Conservation (phyloP, 345 rosid species). For the Nasturtium officinale region DNA sequence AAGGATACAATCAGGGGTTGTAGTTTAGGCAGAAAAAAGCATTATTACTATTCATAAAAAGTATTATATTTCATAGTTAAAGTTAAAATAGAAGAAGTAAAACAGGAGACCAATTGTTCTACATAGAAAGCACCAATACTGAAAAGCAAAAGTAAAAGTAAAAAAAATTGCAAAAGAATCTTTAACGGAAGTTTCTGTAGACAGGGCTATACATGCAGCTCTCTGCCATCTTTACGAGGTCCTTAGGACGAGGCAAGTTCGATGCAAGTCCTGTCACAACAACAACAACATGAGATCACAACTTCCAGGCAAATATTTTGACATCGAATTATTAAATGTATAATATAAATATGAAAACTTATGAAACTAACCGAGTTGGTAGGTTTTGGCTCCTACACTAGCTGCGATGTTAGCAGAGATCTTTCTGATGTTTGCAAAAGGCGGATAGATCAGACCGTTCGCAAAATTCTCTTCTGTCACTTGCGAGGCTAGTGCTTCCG, state of each 20-base stretch:
- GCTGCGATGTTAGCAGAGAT: slow-evolving; percentile 93
- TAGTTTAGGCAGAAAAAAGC: background rate
- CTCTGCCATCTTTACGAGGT: slow-evolving; percentile 80
- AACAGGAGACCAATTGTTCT: slow-evolving; percentile 13
- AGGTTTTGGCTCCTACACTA: slow-evolving; percentile 82
- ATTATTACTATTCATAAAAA: background rate
- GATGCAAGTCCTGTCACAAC: slow-evolving; percentile 72
- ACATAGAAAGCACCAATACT: slow-evolving; percentile 12
- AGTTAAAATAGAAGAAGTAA: background rate
- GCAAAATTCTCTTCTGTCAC: slow-evolving; percentile 63
- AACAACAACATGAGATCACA: slow-evolving; percentile 1
- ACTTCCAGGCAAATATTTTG: background rate
- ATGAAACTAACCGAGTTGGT: slow-evolving; percentile 76
- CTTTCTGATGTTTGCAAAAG: slow-evolving; percentile 82
- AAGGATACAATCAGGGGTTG: background rate
- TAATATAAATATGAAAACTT: background rate
- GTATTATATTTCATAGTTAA: background rate
- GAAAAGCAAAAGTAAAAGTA: slow-evolving; percentile 19
- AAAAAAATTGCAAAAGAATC: slow-evolving; percentile 8
- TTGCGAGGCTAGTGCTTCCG: slow-evolving; percentile 88
- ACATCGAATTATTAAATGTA: background rate
- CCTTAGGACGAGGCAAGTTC: slow-evolving; percentile 80
- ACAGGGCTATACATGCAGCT: slow-evolving; percentile 95
- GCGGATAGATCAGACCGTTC: slow-evolving; percentile 83
- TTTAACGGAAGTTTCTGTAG: slow-evolving; percentile 81